Conservation (phyloP, 192 early-diverging fungal species). For the Podila minutissima region DNA sequence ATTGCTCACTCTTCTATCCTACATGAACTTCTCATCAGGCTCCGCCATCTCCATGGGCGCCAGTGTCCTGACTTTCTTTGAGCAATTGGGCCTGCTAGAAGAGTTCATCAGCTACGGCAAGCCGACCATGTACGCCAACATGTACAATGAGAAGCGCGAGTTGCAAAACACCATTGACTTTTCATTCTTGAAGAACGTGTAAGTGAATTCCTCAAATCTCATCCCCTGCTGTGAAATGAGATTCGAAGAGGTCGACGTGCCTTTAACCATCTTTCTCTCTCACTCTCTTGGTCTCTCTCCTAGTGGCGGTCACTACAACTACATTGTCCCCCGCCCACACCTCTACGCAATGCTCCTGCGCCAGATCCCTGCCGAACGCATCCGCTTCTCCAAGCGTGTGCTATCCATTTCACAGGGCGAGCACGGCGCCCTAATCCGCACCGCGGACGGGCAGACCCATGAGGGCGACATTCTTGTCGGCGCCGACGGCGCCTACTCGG, state of each 20-base stretch:
- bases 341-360: not conserved
- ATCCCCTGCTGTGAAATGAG: not conserved
- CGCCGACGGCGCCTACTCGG: slow-evolving; percentile 5
- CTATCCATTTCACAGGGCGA: not conserved
- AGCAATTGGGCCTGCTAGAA: not conserved
- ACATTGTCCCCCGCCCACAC: not conserved
- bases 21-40: not conserved
- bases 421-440: not conserved
- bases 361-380: not conserved
- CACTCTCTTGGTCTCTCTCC: no score
- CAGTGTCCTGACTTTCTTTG: not conserved
- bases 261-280: no score
- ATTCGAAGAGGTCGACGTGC: no score
- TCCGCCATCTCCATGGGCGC: slow-evolving; percentile 4
- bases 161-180: not conserved
- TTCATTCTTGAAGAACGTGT: not conserved
- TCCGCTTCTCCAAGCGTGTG: not conserved
- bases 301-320: not conserved
- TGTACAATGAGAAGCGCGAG: slow-evolving; percentile 1
- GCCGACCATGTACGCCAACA: not conserved
- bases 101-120: not conserved
- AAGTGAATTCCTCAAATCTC: not conserved
- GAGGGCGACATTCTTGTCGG: slow-evolving; percentile 22
- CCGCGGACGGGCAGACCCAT: not conserved
- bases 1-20: no score